A percentile compares a stretch with the other conserved stretches of the same genome.
Conservation (phyloP, 257 asterid genomes). For the Nicotiana tabacum region DNA sequence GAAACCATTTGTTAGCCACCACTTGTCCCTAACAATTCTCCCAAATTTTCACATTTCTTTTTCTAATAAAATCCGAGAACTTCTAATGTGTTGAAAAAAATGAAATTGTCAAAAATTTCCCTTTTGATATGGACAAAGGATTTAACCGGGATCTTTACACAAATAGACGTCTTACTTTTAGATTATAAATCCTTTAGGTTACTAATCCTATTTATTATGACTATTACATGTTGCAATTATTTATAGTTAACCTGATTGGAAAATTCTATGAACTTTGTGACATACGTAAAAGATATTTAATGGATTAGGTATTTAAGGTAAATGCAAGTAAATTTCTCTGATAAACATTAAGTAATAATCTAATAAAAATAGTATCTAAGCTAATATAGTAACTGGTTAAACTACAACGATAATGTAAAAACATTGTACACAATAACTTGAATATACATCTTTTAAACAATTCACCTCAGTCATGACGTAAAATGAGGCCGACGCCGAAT, state of each 20-base stretch:
- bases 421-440: not conserved
- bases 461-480: conserved; percentile 3
- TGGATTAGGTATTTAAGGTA: too few relatives aligned
- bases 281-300: too few relatives aligned
- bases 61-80: not conserved
- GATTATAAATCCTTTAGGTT: not conserved
- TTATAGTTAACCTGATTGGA: too few relatives aligned
- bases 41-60: not conserved
- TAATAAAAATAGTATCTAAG: too few relatives aligned
- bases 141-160: too few relatives aligned
- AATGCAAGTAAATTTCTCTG: not conserved
- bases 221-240: too few relatives aligned
- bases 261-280: too few relatives aligned
- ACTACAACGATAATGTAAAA: not conserved
- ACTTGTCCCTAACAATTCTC: conserved; percentile 26
- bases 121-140: not conserved
- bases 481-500: conserved; percentile 38
- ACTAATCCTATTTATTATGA: not conserved
- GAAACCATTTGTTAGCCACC: conserved; percentile 36
- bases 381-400: too few relatives aligned
- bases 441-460: not conserved
- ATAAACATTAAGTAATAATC: not conserved
- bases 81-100: too few relatives aligned
- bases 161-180: too few relatives aligned
- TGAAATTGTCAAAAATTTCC: not conserved